Percentiles rank a stretch among this genome's conserved stretches.
Evolutionary conservation across 2,329 filamentous ascomycete species (phyloP).

Genomic region (Pyrenophora graminea): DNA sequence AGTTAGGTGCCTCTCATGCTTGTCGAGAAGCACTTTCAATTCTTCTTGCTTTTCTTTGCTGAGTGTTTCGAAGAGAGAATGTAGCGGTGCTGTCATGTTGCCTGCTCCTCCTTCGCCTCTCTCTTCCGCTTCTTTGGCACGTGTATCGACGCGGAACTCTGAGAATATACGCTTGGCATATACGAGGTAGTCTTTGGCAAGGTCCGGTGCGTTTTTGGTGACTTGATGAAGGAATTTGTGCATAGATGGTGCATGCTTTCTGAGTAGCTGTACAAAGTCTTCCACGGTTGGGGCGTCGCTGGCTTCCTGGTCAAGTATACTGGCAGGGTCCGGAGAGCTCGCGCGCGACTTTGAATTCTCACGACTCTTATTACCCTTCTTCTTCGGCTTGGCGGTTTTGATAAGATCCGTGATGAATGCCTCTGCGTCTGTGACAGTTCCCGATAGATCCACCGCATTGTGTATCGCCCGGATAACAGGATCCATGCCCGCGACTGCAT

Average conservation of each 20-base stretch:
- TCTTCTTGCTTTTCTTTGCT: conserved; percentile 51
- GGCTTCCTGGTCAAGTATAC: conserved; percentile 25
- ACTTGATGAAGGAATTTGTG: conserved; percentile 75
- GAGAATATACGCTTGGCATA: conserved; percentile 64
- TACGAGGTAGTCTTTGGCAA: conserved; percentile 63
- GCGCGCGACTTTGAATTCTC: conserved; percentile 27
- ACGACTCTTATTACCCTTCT: conserved; percentile 32
- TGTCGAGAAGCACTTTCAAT: conserved; percentile 60
- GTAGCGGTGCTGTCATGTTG: conserved; percentile 49
- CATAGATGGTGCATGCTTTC: conserved; percentile 64
- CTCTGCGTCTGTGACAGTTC: conserved; percentile 69
- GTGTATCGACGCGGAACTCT: conserved; percentile 56
- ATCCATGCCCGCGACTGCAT: conserved; percentile 70
- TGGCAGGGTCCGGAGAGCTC: conserved; percentile 31
- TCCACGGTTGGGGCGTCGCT: conserved; percentile 62
- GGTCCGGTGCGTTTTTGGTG: conserved; percentile 67
- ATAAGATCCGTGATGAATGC: conserved; percentile 73
- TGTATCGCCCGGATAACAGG: conserved; percentile 75
- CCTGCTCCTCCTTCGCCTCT: conserved; percentile 44
- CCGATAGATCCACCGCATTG: conserved; percentile 70
- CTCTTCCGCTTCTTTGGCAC: conserved; percentile 22
- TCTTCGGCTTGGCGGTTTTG: conserved; percentile 53
- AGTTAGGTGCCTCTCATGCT: conserved; percentile 63
- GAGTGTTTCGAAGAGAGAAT: conserved; percentile 54
- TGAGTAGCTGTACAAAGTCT: conserved; percentile 71